Evolutionary conservation across 2,329 filamentous ascomycete species (phyloP), one percentile per base, ranked within the genome.

Genomic region (Ceratocystis lukuohia): DNA sequence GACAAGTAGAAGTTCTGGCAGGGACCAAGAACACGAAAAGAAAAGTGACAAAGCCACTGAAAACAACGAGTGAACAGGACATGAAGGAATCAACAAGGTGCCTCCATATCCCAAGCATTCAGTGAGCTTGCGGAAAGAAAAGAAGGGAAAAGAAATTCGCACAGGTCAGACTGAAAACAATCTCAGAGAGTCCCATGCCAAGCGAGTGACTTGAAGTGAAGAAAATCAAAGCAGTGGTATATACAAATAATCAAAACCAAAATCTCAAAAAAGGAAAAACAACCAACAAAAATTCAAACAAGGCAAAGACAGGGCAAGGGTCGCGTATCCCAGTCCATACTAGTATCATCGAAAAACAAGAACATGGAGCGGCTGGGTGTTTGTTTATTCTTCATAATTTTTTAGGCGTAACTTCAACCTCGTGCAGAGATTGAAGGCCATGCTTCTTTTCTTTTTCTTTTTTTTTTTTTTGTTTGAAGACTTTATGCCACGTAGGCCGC

Each of bases 401-500:
- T 25, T 44, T 56, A 28, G 3, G 15, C 7, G 22, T 28, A 25
- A 28, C 0, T 20, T 33, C 37, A 41, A 41, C 30, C 37, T 17
- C 20, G 2, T 10, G 17, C 28, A 8, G 5, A 15, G n/a, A 15
- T 5, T 62, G 15, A 48, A 28, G n/a, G 46, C 20, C 33, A 28
- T 44, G 25, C 41, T 59, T 59, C 4, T 30, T n/a, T 41, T 22
- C 1, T 22, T 22, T 22, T 22, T 22, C 0, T 20, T 20, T 20
- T 20, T 20, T n/a, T 56, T 59, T 59, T n/a, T n/a, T 8, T 5
- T 22, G 0, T 30, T 37, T 17, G 15, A 59, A 59, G 20, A 48
- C 37, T 56, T 65, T 65, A 69, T 41, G 37, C 37, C 70, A 80
- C 81, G 70, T 80, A 84, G 66, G 77, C 77, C 70, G 78, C 72